Evolutionary conservation across 129 eudicot species (phyloP).

Genomic region (Smallanthus sonchifolius): DNA sequence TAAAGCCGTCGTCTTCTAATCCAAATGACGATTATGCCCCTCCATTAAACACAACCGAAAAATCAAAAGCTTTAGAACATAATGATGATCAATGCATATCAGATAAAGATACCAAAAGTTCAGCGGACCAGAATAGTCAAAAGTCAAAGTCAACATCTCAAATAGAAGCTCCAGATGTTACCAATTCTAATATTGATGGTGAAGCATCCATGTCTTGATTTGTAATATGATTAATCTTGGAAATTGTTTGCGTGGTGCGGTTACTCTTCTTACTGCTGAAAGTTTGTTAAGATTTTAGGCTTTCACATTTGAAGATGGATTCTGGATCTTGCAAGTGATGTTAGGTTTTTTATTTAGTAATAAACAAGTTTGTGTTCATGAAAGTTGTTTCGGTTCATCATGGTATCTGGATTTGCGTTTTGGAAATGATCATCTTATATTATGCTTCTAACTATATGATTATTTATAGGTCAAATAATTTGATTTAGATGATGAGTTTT

Average conservation of each 20-base stretch:
- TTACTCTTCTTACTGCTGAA: conserved; percentile 22
- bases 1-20: conserved; percentile 43
- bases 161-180: conserved; percentile 19
- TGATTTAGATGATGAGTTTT: no score
- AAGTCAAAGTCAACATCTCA: conserved; percentile 29
- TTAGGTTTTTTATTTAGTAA: conserved; percentile 16
- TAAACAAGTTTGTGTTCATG: conserved; percentile 16
- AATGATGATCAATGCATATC: conserved; percentile 24
- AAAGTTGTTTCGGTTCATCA: neutral
- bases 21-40: conserved; percentile 27
- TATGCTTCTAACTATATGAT: neutral
- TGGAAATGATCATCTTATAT: neutral
- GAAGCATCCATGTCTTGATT: conserved; percentile 27
- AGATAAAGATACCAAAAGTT: neutral
- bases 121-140: conserved; percentile 14
- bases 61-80: conserved; percentile 21
- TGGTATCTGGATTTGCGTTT: neutral
- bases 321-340: conserved; percentile 22
- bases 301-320: conserved; percentile 31
- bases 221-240: conserved; percentile 10
- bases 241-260: conserved; percentile 7
- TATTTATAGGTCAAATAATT: no score
- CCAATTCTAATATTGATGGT: conserved; percentile 12
- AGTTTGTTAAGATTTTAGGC: conserved; percentile 13
- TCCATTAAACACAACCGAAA: conserved; percentile 16